These are phyloP conservation scores for Tolypocladium tundrense DNA, from an alignment of 2,329 filamentous ascomycete species.

Conservation along the genomic window DNA sequence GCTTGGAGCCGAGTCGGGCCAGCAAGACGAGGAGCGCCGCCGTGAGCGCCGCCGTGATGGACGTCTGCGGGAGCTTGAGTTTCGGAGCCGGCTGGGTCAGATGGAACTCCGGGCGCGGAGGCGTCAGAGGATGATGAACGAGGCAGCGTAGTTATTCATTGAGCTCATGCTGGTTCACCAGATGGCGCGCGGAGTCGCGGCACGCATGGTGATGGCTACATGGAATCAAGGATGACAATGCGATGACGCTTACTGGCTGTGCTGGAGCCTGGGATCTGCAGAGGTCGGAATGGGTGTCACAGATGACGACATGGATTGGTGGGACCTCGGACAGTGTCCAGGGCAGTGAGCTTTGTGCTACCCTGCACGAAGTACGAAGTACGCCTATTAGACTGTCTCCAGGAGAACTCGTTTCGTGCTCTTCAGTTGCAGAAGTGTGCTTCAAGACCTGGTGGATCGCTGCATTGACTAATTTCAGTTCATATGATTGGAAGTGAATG, in stretches of 20 bases:
- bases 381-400: too few species aligned
- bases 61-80: not conserved
- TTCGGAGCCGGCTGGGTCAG: not conserved
- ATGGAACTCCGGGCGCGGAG: not conserved
- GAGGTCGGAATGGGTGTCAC: too few species aligned
- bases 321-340: not conserved
- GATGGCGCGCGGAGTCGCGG: not conserved
- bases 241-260: slow-evolving; percentile 9
- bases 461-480: too few species aligned
- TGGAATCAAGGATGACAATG: slow-evolving; percentile 8
- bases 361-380: too few species aligned
- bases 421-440: too few species aligned
- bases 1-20: not conserved
- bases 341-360: too few species aligned
- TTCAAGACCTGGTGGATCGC: too few species aligned
- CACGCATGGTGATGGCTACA: not conserved
- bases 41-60: not conserved
- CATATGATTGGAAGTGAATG: too few species aligned
- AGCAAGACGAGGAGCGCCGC: not conserved
- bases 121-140: not conserved
- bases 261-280: too few species aligned
- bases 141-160: not conserved
- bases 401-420: too few species aligned
- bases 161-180: not conserved
- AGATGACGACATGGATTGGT: not conserved